Percentiles rank a stretch among this genome's conserved stretches.
phyloP scores from a whole-genome alignment of 768 basidiomycete species.

The Psilocybe subaeruginosa region DNA sequence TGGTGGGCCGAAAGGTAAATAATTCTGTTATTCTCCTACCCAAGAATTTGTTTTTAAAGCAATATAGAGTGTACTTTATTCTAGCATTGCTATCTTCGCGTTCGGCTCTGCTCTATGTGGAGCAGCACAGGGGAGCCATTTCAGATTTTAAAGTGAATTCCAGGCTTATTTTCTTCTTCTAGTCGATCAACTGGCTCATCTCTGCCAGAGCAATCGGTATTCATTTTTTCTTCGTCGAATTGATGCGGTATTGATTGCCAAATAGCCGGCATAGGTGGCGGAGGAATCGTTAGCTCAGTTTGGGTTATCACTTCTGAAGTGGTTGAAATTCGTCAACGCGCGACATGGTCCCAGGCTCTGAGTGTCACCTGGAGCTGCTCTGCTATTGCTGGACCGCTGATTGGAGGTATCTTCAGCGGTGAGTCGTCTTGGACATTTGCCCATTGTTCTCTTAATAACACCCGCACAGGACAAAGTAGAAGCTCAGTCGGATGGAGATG shows the following conservation, averaged over 20 bases:
- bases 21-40: not conserved
- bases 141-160: constrained; percentile 15
- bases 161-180: constrained; percentile 16
- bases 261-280: constrained; percentile 79
- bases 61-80: constrained; percentile 65
- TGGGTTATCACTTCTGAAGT: constrained; percentile 90
- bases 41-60: not conserved
- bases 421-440: constrained; percentile 25
- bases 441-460: constrained; percentile 13
- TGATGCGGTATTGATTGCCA: constrained; percentile 29
- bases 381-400: constrained; percentile 78
- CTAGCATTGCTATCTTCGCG: constrained; percentile 75
- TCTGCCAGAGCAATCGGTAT: constrained; percentile 56
- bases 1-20: constrained; percentile 76
- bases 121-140: constrained; percentile 58
- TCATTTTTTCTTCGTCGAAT: constrained; percentile 2
- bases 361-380: constrained; percentile 89
- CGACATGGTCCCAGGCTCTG: constrained; percentile 85
- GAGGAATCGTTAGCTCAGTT: constrained; percentile 83
- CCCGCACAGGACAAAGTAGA: constrained; percentile 32
- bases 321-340: constrained; percentile 67
- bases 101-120: constrained; percentile 83
- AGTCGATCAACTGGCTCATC: constrained; percentile 69
- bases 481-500: constrained; percentile 73
- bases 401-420: constrained; percentile 87